Evolutionary conservation across 2,329 filamentous ascomycete genomes (phyloP).

Genomic region (Pseudocercospora pini-densiflorae): DNA sequence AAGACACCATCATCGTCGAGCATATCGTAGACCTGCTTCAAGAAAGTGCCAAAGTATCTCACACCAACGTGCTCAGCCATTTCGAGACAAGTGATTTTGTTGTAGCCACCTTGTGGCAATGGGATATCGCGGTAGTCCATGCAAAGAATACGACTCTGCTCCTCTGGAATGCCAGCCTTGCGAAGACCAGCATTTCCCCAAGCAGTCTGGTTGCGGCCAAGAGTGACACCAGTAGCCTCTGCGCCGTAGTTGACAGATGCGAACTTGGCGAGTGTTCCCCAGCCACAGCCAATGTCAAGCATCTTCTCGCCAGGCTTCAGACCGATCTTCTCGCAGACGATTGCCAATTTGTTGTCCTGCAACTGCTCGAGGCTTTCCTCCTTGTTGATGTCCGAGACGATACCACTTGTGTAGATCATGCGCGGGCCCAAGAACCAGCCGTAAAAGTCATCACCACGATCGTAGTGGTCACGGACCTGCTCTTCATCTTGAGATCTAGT

Average conservation of each 20-base stretch:
- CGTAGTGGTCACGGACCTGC: constrained; percentile 96
- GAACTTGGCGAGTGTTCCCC: constrained; percentile 94
- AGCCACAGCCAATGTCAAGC: constrained; percentile 96
- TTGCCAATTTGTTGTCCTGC: constrained; percentile 94
- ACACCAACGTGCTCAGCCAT: constrained; percentile 99
- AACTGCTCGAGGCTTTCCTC: constrained; percentile 94
- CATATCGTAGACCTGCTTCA: constrained; percentile 90
- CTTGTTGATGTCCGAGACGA: constrained; percentile 83
- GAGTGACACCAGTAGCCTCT: constrained; percentile 84
- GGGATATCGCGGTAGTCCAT: constrained; percentile 97
- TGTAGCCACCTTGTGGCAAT: constrained; percentile 73
- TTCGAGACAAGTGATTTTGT: constrained; percentile 96
- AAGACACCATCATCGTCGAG: constrained; percentile 95
- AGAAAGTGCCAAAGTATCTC: constrained; percentile 79
- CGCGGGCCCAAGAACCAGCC: constrained; percentile 97
- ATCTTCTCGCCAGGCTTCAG: constrained; percentile 79
- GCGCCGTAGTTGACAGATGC: constrained; percentile 92
- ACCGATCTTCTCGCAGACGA: constrained; percentile 95
- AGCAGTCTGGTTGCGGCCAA: constrained; percentile 93
- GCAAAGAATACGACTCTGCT: constrained; percentile 90
- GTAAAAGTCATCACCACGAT: constrained; percentile 98
- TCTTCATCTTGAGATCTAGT: constrained; percentile 94
- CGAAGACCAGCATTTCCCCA: constrained; percentile 94
- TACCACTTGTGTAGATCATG: constrained; percentile 97
- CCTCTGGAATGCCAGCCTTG: constrained; percentile 78